Conservation (phyloP, 1,284 basidiomycete species). For the Paramarasmius palmivorus region DNA sequence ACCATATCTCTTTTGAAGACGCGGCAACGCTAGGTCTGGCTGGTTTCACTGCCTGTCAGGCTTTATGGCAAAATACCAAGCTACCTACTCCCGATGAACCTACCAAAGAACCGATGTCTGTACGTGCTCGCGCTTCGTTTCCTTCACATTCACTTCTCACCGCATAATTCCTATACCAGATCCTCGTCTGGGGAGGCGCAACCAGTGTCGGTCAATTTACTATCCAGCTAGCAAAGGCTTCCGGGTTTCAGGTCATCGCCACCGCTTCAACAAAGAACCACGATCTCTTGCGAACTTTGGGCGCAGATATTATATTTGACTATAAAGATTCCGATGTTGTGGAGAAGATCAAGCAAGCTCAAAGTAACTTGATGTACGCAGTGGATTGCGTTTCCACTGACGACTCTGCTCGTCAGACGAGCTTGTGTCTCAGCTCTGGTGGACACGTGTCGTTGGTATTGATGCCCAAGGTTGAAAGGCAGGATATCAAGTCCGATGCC, state of each 20-base stretch:
- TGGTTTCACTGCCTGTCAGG: slow-evolving; percentile 23
- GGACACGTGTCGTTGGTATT: slow-evolving; percentile 10
- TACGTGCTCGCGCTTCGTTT: slow-evolving; percentile 1
- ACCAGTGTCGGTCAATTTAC: slow-evolving; percentile 37
- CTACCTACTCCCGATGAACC: slow-evolving; percentile 20
- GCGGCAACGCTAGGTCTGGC: slow-evolving; percentile 27
- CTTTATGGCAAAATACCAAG: slow-evolving; percentile 20
- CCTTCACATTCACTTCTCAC: neutral
- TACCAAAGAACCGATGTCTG: slow-evolving; percentile 15
- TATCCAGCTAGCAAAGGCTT: slow-evolving; percentile 39
- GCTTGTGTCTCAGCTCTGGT: slow-evolving; percentile 9
- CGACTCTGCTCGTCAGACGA: slow-evolving; percentile 16
- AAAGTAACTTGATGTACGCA: slow-evolving; percentile 15
- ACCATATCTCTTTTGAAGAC: slow-evolving; percentile 27
- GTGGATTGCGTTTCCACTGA: slow-evolving; percentile 22
- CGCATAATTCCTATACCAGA: neutral
- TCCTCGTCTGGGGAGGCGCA: slow-evolving; percentile 38
- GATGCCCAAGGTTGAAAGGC: neutral
- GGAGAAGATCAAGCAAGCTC: slow-evolving; percentile 14
- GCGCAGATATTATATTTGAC: slow-evolving; percentile 40
- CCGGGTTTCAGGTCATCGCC: slow-evolving; percentile 38
- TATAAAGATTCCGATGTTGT: slow-evolving; percentile 25
- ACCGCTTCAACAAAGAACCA: slow-evolving; percentile 30
- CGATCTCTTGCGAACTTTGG: slow-evolving; percentile 5
- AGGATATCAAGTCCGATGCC: slow-evolving; percentile 14